These are phyloP conservation scores for Cytospora piceae DNA, from an alignment of 2,329 filamentous ascomycete genomes.

Conservation along the genomic window DNA sequence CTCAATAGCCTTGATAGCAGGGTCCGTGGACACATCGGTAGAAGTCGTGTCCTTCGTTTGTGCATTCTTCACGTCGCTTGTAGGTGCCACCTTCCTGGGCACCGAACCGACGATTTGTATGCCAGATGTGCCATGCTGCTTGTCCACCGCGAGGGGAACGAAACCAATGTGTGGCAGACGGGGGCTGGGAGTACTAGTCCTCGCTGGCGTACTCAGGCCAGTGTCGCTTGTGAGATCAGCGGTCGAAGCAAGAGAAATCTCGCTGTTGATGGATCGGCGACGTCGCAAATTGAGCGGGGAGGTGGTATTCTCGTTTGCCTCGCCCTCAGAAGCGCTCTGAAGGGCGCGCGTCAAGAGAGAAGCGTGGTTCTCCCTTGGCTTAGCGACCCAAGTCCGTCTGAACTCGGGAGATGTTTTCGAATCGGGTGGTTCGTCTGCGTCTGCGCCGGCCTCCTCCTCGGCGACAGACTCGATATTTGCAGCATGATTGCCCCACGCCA, in stretches of 20 bases:
- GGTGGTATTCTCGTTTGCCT: constrained; percentile 45
- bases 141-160: constrained; percentile 40
- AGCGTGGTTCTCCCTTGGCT: constrained; percentile 63
- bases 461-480: constrained; percentile 47
- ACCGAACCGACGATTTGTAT: constrained; percentile 30
- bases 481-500: constrained; percentile 51
- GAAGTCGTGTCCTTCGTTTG: constrained; percentile 34
- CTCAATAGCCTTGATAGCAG: constrained; percentile 64
- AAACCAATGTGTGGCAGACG: constrained; percentile 67
- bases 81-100: constrained; percentile 9
- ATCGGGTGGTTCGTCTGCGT: constrained; percentile 90
- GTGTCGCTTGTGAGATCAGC: constrained; percentile 95
- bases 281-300: constrained; percentile 45
- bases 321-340: constrained; percentile 66
- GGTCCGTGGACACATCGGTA: constrained; percentile 48
- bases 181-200: constrained; percentile 86
- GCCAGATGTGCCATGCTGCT: constrained; percentile 13
- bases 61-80: constrained; percentile 21
- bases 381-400: constrained; percentile 50
- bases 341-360: constrained; percentile 89
- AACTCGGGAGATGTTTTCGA: constrained; percentile 44
- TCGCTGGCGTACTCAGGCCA: constrained; percentile 85
- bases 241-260: constrained; percentile 78
- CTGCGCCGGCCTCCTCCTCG: constrained; percentile 69
- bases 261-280: constrained; percentile 75